Base-by-base conservation (phyloP, 805 yeast genomes). In the Yamadazyma tumulicola region DNA sequence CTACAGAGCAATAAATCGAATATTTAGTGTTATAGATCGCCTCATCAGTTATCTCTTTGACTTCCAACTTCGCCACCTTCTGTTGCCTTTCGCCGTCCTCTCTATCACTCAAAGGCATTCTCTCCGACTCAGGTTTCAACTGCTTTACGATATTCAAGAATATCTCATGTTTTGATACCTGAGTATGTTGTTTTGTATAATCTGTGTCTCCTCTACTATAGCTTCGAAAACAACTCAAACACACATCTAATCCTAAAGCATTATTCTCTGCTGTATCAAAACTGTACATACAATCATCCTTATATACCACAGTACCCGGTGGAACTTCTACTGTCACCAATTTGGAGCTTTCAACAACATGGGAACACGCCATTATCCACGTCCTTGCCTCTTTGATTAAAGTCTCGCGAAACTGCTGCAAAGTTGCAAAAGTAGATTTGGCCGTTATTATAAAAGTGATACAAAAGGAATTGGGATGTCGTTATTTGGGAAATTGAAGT, bases 221-320 rank as follows among this genome's bases (percentile, higher is more conserved):
- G 5, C 87, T 77, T 35, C 82, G 84, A 56, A 74, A 85, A 46
- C 95, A 81, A 2, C 61, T 47, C 32, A 93, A 62, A 43, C 96
- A 89, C 10, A 89, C 75, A 49, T 84, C 89, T 12, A 91, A 55
- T 0, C 94, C 94, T 5, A 54, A 34, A 4, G 39, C 45, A 8
- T 61, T 60, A 33, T 69, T 61, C 34, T 64, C 72, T 24, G 85
- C 75, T 0, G 85, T 77, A 41, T 80, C 91, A 52, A 83, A 91
- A 34, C 89, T 82, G 59, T 75, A 91, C 64, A 84, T 83, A 54
- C 97, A 89, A 46, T 88, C 96, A 61, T 91, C 97, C 52, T 86
- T 89, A 50, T 77, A 80, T 3, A 43, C 45, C 14, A 14, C 13
- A 5, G 44, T 25, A 3, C 41, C 41, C 8, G 29, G 13, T 10